phyloP scores from a whole-genome alignment of 2,329 filamentous ascomycete species.

The Colletotrichum sp. region DNA sequence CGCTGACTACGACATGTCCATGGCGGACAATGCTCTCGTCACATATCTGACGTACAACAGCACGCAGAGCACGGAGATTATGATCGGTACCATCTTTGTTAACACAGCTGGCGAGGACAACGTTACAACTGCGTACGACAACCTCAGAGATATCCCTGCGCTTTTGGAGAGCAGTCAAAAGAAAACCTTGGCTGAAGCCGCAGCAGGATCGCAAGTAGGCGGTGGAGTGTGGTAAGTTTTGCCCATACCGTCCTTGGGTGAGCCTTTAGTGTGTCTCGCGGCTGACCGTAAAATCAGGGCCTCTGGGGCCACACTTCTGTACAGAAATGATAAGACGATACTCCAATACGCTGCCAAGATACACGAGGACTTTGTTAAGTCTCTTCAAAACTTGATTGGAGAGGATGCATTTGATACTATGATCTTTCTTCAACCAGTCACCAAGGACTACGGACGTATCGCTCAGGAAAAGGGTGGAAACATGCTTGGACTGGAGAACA shows the following conservation, averaged over 20 bases:
- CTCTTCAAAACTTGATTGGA: constrained; percentile 17
- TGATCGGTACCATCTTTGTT: constrained; percentile 20
- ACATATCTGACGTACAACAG: not conserved
- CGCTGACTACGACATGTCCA: constrained; percentile 22
- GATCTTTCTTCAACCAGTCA: constrained; percentile 41
- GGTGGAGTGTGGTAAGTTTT: not conserved
- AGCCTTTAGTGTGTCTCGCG: not conserved
- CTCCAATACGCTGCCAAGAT: constrained; percentile 29
- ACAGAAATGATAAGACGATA: constrained; percentile 9
- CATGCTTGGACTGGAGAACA: constrained; percentile 38
- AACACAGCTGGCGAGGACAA: constrained; percentile 19
- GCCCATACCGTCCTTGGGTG: not conserved
- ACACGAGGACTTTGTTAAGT: constrained; percentile 23
- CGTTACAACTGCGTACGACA: not conserved
- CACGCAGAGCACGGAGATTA: not conserved
- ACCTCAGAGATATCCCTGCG: not conserved
- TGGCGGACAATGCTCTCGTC: not conserved
- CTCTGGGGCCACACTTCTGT: constrained; percentile 23
- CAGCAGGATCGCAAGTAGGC: not conserved
- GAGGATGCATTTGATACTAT: constrained; percentile 20
- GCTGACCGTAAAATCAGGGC: constrained; percentile 21
- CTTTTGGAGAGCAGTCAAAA: not conserved
- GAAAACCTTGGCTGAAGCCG: not conserved
- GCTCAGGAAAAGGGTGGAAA: constrained; percentile 43
- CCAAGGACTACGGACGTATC: constrained; percentile 32